Evolutionary conservation across 495 filamentous ascomycete genomes (phyloP).

Genomic region (Trichoderma erinaceum): DNA sequence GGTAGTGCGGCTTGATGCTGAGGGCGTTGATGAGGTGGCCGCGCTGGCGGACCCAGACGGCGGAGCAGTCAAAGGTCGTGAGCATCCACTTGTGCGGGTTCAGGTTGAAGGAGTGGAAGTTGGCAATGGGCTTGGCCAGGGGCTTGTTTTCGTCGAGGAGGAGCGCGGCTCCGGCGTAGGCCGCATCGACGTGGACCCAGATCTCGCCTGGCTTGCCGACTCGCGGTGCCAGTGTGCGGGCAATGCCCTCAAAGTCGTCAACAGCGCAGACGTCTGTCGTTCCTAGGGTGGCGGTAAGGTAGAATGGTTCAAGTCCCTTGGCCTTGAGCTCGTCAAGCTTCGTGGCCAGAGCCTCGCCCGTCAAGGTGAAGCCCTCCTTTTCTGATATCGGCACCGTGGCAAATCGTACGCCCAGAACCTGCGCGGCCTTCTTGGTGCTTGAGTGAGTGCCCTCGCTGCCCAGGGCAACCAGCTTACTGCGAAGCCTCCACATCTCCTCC

Average conservation of each 20-base stretch:
- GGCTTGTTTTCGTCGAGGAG: slow-evolving; percentile 70
- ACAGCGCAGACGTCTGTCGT: slow-evolving; percentile 84
- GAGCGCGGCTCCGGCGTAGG: slow-evolving; percentile 83
- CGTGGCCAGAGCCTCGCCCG: slow-evolving; percentile 51
- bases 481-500: slow-evolving; percentile 57
- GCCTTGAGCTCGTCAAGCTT: slow-evolving; percentile 54
- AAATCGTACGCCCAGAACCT: slow-evolving; percentile 78
- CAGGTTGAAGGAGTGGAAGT: slow-evolving; percentile 83
- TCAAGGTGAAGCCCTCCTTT: slow-evolving; percentile 64
- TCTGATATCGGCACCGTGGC: slow-evolving; percentile 55
- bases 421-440: slow-evolving; percentile 78
- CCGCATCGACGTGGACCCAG: slow-evolving; percentile 97
- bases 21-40: slow-evolving; percentile 70
- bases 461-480: slow-evolving; percentile 71
- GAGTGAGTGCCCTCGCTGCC: slow-evolving; percentile 76
- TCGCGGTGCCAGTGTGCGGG: slow-evolving; percentile 54
- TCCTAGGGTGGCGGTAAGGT: slow-evolving; percentile 76
- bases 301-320: slow-evolving; percentile 75
- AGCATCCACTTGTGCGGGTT: slow-evolving; percentile 99
- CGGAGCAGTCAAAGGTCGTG: slow-evolving; percentile 89
- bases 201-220: slow-evolving; percentile 36
- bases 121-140: slow-evolving; percentile 53
- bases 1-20: slow-evolving; percentile 76
- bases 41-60: slow-evolving; percentile 70
- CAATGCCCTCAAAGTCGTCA: slow-evolving; percentile 72